A percentile compares a stretch with the other conserved stretches of the same genome.
phyloP scores from a whole-genome alignment of 768 basidiomycete species.

The Boletus sp. region DNA sequence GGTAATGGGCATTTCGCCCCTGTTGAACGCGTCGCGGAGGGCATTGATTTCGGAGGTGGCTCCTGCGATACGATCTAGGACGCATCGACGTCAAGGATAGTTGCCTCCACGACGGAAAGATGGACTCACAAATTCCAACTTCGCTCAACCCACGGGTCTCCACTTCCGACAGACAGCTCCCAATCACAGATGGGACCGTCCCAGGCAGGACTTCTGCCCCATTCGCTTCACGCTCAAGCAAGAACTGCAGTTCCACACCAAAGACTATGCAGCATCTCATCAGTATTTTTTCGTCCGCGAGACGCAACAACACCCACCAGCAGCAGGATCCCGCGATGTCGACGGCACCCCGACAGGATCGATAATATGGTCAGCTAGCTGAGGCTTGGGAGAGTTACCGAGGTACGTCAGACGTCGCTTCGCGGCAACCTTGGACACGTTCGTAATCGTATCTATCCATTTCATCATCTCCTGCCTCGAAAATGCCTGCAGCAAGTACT shows the following conservation, averaged over 20 bases:
- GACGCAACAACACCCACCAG: constrained; percentile 47
- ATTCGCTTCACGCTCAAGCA: constrained; percentile 64
- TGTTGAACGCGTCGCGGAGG: constrained; percentile 73
- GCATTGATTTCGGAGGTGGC: constrained; percentile 66
- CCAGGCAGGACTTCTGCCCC: constrained; percentile 51
- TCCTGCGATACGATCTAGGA: constrained; percentile 78
- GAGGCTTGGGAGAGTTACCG: constrained; percentile 70
- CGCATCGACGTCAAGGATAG: background rate
- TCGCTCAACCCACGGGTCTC: constrained; percentile 76
- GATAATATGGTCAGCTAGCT: constrained; percentile 72
- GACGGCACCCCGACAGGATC: constrained; percentile 46
- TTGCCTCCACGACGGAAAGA: background rate
- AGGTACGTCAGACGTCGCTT: constrained; percentile 81
- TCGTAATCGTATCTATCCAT: constrained; percentile 76
- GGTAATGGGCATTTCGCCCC: constrained; percentile 63
- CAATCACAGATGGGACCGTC: constrained; percentile 63
- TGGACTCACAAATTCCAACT: constrained; percentile 75
- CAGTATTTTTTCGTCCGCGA: background rate
- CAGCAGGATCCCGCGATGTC: constrained; percentile 67
- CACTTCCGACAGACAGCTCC: constrained; percentile 65
- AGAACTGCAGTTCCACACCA: constrained; percentile 69
- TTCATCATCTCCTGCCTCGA: constrained; percentile 68
- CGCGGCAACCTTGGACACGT: constrained; percentile 69
- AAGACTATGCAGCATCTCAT: constrained; percentile 47
- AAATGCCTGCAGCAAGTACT: constrained; percentile 74